Conservation (phyloP, 352 stramenopile genomes). For the Pythium guiyangense region DNA sequence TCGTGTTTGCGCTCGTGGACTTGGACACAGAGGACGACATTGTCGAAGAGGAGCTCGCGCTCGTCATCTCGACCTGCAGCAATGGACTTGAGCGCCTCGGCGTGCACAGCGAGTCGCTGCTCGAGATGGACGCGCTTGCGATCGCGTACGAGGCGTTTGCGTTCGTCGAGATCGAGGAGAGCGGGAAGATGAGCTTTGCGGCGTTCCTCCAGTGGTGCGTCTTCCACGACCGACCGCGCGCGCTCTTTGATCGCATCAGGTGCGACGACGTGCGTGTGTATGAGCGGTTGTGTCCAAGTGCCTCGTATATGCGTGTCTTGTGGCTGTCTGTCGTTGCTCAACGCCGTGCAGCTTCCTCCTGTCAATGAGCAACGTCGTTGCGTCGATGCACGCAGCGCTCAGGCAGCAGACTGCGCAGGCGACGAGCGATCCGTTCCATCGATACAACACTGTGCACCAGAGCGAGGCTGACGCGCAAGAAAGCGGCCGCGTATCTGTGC, state of each 20-base stretch:
- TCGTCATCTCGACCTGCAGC: slow-evolving; percentile 51
- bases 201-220: slow-evolving; percentile 65
- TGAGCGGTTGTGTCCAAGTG: background rate
- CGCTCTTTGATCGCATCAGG: slow-evolving; percentile 51
- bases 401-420: slow-evolving; percentile 10
- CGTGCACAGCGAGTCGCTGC: slow-evolving; percentile 17
- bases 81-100: slow-evolving; percentile 37
- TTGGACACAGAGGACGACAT: slow-evolving; percentile 76
- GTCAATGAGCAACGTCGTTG: slow-evolving; percentile 27
- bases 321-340: background rate
- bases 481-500: slow-evolving; percentile 20
- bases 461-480: slow-evolving; percentile 4
- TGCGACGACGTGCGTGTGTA: slow-evolving; percentile 6
- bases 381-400: slow-evolving; percentile 27
- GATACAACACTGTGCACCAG: slow-evolving; percentile 35
- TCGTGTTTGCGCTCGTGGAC: slow-evolving; percentile 68
- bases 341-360: slow-evolving; percentile 34
- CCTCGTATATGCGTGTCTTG: background rate
- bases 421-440: slow-evolving; percentile 16
- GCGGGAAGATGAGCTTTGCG: slow-evolving; percentile 65
- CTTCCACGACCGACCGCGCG: slow-evolving; percentile 51
- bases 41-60: slow-evolving; percentile 58
- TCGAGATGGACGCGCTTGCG: slow-evolving; percentile 43
- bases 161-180: slow-evolving; percentile 50
- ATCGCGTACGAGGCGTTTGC: slow-evolving; percentile 69